Percentiles rank a stretch among this genome's conserved stretches.
Evolutionary conservation across 805 yeast genomes (phyloP).

Genomic region (Crinitomyces ghanaensis): DNA sequence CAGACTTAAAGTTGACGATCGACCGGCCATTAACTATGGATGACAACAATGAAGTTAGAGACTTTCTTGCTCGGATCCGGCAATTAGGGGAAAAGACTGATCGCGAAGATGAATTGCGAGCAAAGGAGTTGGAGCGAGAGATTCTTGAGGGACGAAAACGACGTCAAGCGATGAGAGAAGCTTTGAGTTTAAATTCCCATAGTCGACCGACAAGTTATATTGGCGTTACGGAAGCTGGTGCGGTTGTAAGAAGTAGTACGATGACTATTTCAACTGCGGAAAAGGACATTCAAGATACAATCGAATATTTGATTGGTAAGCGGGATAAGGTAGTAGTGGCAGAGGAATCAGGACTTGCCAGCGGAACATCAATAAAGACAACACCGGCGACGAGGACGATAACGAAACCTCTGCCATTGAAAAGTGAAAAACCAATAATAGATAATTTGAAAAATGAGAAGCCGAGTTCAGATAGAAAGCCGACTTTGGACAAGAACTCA

Average conservation of each 20-base stretch:
- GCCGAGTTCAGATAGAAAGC: background rate
- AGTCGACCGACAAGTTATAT: background rate
- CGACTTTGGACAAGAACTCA: too few relatives aligned
- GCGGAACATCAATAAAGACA: too few relatives aligned
- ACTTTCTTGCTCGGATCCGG: conserved; percentile 19
- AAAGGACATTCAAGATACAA: conserved; percentile 7
- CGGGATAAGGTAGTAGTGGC: too few relatives aligned
- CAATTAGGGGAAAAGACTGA: conserved; percentile 23
- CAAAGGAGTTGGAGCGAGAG: conserved; percentile 21
- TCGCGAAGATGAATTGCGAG: conserved; percentile 23
- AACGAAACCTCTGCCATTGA: background rate
- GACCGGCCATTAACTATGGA: conserved; percentile 4
- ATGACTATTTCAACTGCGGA: too few relatives aligned
- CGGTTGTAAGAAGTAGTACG: too few relatives aligned
- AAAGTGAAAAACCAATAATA: too few relatives aligned
- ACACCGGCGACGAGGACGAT: background rate
- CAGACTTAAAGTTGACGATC: too few relatives aligned
- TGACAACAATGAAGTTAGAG: conserved; percentile 18
- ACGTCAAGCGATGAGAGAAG: conserved; percentile 19
- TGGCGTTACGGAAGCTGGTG: too few relatives aligned
- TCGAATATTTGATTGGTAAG: conserved; percentile 11
- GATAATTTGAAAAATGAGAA: too few relatives aligned
- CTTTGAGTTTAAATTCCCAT: too few relatives aligned
- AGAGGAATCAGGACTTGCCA: too few relatives aligned
- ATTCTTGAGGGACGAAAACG: conserved; percentile 21